Evolutionary conservation across 2,329 filamentous ascomycete species (phyloP), one percentile per base, ranked within the genome.

Genomic region (Bisporella sp.): DNA sequence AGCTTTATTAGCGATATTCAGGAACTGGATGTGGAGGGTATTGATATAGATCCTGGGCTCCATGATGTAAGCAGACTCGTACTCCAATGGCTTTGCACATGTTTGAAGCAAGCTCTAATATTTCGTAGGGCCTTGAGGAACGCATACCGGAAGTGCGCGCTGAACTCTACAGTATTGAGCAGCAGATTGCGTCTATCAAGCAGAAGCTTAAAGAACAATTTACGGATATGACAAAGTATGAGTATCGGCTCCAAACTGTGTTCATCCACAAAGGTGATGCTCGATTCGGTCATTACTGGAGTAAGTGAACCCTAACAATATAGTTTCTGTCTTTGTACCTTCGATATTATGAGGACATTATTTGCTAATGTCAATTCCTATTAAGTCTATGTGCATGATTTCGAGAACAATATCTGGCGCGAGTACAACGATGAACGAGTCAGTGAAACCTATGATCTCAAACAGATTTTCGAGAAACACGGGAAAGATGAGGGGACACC

Each of bases 401-500:
- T 95, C 66, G 79, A 84, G 57, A 79, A 81, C 44, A 71, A 82
- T 35, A 73, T 91, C 21, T 99, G 93, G 91, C 84, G 90, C 51
- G 89, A 88, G 63, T 99, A 96, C 74, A 99, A 99, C 65, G 93
- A 99, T 62, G 85, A 85, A 48, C 77, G 77, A 12, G 90, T 99
- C 29, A 84, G 80, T 3, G 81, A 87, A 56, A 77, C 82, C 30
- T 71, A 74, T 11, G 78, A 87, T 60, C 74, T 78, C 6, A 73
- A 75, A 12, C 79, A 85, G 46, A 87, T 96, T 40, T 83, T 93
- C 56, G 74, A 79, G 29, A 75, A 79, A 54, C 5, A 13, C 30
- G 13, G n/a, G 6, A 75, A 87, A 45, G 82, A 80, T 69, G 83
- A 70, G 68, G 87, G 89, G 4, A 91, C 89, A 45, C 89, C 89